Evolutionary conservation across 139 green algal genomes (phyloP).

Genomic region (Mychonastes homosphaera): DNA sequence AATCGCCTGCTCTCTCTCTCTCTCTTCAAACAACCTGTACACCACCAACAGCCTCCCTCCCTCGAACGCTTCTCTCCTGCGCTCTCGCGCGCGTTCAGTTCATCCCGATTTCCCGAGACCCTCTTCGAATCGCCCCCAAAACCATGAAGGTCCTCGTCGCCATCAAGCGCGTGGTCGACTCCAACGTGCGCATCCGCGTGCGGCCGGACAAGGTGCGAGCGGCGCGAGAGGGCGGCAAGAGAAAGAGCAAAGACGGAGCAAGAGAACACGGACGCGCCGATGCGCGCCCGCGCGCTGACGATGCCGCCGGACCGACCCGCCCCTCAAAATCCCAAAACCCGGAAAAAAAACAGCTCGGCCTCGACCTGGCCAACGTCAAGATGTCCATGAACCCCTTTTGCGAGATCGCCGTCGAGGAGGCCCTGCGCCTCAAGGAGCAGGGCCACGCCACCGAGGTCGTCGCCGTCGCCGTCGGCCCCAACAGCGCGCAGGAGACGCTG

Average conservation of each 20-base stretch:
- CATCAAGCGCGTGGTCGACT: slow-evolving; percentile 81
- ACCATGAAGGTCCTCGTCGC: slow-evolving; percentile 72
- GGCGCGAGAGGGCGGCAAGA: not conserved
- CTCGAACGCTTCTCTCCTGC: too few relatives aligned
- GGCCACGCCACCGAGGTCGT: slow-evolving; percentile 66
- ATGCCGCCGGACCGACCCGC: not conserved
- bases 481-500: slow-evolving; percentile 60
- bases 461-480: slow-evolving; percentile 65
- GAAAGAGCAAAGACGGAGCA: not conserved
- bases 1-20: too few relatives aligned
- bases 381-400: slow-evolving; percentile 96
- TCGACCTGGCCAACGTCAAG: slow-evolving; percentile 74
- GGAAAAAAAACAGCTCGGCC: slow-evolving; percentile 41
- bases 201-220: slow-evolving; percentile 67
- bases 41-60: too few relatives aligned
- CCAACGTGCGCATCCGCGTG: slow-evolving; percentile 78
- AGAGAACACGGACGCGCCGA: not conserved
- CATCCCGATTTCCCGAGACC: too few relatives aligned
- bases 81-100: too few relatives aligned
- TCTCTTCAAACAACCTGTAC: too few relatives aligned
- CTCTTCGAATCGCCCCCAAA: too few relatives aligned
- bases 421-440: slow-evolving; percentile 72
- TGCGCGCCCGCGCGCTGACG: too few relatives aligned
- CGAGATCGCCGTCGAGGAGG: slow-evolving; percentile 91
- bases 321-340: not conserved